These are phyloP conservation scores for Brassica hybrid DNA, from an alignment of 441 rosid genomes.

Conservation along the genomic window DNA sequence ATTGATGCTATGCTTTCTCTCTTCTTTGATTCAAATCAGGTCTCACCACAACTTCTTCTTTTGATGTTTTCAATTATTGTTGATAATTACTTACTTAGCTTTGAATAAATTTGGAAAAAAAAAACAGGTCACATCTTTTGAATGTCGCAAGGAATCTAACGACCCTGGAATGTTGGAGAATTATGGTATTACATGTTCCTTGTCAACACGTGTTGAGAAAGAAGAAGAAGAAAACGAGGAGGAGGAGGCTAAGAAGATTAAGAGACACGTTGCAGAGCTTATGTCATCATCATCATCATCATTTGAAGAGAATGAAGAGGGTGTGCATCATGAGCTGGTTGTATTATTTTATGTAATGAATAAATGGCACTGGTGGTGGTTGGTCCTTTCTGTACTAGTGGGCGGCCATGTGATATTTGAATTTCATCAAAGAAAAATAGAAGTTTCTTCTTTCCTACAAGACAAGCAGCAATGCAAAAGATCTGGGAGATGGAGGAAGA, in stretches of 20 bases:
- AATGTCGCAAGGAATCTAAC: conserved; percentile 34
- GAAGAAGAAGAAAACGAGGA: not conserved
- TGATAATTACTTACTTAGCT: not conserved
- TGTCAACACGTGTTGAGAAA: conserved; percentile 20
- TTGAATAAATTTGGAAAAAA: not conserved
- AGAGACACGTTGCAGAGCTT: conserved; percentile 4
- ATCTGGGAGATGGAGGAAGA: conserved; percentile 83
- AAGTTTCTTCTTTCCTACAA: conserved; percentile 47
- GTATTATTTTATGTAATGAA: conserved; percentile 45
- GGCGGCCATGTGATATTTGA: conserved; percentile 46
- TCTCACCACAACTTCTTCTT: not conserved
- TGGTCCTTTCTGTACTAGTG: conserved; percentile 51
- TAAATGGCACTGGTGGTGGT: conserved; percentile 68
- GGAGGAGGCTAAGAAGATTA: conserved; percentile 14
- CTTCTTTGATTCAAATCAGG: conserved; percentile 66
- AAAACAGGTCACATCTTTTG: conserved; percentile 38
- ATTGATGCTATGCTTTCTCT: conserved; percentile 59
- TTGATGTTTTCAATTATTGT: not conserved
- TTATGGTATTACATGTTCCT: conserved; percentile 35
- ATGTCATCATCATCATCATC: conserved; percentile 6
- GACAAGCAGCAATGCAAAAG: conserved; percentile 62
- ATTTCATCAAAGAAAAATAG: conserved; percentile 43
- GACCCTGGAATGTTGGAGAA: conserved; percentile 20
- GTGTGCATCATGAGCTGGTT: conserved; percentile 38
- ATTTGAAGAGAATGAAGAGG: conserved; percentile 47